A percentile compares a stretch with the other conserved stretches of the same genome.
These are phyloP conservation scores for Aspergillus versicolor DNA, from an alignment of 2,329 filamentous ascomycete genomes.

Conservation along the genomic window DNA sequence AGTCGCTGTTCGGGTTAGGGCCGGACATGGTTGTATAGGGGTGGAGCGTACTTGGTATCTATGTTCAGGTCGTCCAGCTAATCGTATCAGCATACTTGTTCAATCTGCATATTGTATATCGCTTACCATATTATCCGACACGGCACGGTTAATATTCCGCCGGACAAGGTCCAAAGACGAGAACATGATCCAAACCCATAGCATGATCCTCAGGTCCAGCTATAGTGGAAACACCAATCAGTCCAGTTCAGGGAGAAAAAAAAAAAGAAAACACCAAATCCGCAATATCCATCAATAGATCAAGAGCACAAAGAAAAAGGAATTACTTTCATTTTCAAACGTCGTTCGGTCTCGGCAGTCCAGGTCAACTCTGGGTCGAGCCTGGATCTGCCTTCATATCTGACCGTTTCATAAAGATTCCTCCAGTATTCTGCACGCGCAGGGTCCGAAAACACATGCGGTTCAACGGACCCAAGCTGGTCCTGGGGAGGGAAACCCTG, in stretches of 20 bases:
- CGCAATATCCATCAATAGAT: background rate
- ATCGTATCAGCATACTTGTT: background rate
- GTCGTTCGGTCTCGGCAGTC: conserved; percentile 10
- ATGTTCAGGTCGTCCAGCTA: conserved; percentile 21
- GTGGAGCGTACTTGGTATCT: background rate
- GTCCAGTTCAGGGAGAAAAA: background rate
- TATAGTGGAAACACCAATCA: conserved; percentile 4
- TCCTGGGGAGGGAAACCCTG: background rate
- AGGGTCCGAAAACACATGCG: conserved; percentile 9
- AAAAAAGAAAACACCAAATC: background rate
- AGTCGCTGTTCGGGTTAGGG: conserved; percentile 19
- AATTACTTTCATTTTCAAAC: conserved; percentile 14
- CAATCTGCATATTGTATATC: background rate
- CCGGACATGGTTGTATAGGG: no score
- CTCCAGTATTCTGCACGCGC: conserved; percentile 2
- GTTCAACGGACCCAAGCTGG: conserved; percentile 2
- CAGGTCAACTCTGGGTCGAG: conserved; percentile 11
- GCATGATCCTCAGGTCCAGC: conserved; percentile 22
- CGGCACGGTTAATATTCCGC: conserved; percentile 56
- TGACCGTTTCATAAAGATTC: conserved; percentile 1
- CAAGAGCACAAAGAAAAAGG: conserved; percentile 2
- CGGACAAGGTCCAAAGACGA: conserved; percentile 60
- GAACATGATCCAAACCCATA: conserved; percentile 53
- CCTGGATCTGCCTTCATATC: conserved; percentile 11
- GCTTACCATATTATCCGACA: conserved; percentile 51